Evolutionary conservation across 2,329 filamentous ascomycete species (phyloP), one percentile per base, ranked within the genome.

Genomic region (Chaetomiaceae sp.): DNA sequence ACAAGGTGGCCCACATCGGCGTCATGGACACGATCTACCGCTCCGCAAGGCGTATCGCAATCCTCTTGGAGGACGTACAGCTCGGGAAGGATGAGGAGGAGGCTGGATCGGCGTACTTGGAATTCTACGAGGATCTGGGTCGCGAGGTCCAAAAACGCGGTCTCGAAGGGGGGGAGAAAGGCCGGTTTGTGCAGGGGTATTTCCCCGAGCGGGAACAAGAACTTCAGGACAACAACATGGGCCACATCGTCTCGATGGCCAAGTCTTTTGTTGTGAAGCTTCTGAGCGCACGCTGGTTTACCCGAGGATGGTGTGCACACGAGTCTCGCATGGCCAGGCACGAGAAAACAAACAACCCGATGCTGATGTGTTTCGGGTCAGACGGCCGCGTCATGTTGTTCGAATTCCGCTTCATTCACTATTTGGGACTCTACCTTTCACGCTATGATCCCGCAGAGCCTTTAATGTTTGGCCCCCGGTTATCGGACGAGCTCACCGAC

Each of bases 291-390:
- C 52, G 60, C 5, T 61, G 60, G 60, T 59, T 54, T 31, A 51
- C 43, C 8, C 50, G 60, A 10, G 60, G 56, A 4, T 62, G 60
- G 60, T 62, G 59, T 43, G 60, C 60, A 9, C 60, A 61, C 44
- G 60, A 62, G 44, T 56, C 53, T 39, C 57, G 59, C 40, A 54
- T 59, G 27, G 45, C 48, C n/a, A 44, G 34, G 2, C 58, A 61
- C 38, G 20, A 41, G 10, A 48, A 40, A 37, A 30, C 53, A 31
- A 51, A 59, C 44, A 60, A 61, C 42, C 60, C 60, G 6, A 41
- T 62, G 25, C 53, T 62, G 6, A 43, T 62, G 12, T 62, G 60
- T 41, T 61, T 57, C 30, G 55, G 54, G 10, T 17, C 41, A 17
- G 44, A 55, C 14, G 53, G 52, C 5, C 35, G 31, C 1, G 55